A percentile compares a stretch with the other conserved stretches of the same genome.
Evolutionary conservation across 2,329 filamentous ascomycete species (phyloP).

Genomic region (Pestalotiopsis sp.): DNA sequence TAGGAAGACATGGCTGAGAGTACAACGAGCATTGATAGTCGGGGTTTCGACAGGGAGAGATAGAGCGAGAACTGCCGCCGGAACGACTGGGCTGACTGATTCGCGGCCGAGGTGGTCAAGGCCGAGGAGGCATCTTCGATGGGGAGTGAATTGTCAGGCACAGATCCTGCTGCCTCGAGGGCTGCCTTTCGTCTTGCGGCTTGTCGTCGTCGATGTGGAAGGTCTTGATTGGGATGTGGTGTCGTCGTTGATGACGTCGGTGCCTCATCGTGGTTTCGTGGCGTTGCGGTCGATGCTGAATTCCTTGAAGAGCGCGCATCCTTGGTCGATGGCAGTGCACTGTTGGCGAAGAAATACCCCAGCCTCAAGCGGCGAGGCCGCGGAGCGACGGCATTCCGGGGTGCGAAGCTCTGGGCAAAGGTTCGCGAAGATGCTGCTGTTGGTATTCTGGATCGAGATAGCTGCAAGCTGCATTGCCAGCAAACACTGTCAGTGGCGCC

Average conservation of each 20-base stretch:
- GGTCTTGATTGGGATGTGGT: slow-evolving; percentile 19
- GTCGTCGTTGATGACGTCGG: slow-evolving; percentile 12
- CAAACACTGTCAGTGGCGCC: slow-evolving; percentile 28
- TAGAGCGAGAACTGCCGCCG: slow-evolving; percentile 76
- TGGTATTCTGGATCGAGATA: slow-evolving; percentile 10
- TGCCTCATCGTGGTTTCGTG: slow-evolving; percentile 10
- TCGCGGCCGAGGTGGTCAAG: slow-evolving; percentile 54
- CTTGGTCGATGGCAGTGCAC: slow-evolving; percentile 15
- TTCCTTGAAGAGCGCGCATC: slow-evolving; percentile 6
- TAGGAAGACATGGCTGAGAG: slow-evolving; percentile 90
- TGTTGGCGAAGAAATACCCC: slow-evolving; percentile 33
- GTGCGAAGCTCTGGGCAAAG: slow-evolving; percentile 21
- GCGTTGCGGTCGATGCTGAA: slow-evolving; percentile 8
- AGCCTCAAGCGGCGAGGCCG: slow-evolving; percentile 24
- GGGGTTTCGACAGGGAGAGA: slow-evolving; percentile 92
- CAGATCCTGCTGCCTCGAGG: background rate
- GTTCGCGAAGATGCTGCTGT: slow-evolving; percentile 12
- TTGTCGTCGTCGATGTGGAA: slow-evolving; percentile 29
- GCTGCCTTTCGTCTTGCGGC: slow-evolving; percentile 23
- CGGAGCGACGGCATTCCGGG: slow-evolving; percentile 17
- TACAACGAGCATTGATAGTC: slow-evolving; percentile 87
- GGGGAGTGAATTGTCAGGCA: slow-evolving; percentile 38
- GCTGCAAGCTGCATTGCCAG: slow-evolving; percentile 30
- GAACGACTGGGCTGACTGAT: slow-evolving; percentile 51
- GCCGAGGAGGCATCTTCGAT: slow-evolving; percentile 57